A percentile compares a stretch with the other conserved stretches of the same genome.
phyloP scores from a whole-genome alignment of 208 protist genomes.

The Dictyostelium gargantuum region DNA sequence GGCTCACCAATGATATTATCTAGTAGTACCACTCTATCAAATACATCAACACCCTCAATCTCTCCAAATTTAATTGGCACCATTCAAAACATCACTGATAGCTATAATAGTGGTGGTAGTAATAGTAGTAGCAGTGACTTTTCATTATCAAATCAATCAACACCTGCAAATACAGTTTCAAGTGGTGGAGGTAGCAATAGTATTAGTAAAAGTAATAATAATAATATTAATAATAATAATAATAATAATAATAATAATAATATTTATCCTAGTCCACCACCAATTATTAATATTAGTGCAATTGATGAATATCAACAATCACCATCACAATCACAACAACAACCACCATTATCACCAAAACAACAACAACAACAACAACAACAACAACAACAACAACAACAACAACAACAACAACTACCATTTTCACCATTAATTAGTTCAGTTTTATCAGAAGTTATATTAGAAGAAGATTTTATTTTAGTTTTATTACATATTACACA shows the following conservation, averaged over 20 bases:
- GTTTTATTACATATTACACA: not conserved
- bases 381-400: not conserved
- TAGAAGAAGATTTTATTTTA: conserved; percentile 33
- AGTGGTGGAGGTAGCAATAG: not conserved
- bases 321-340: not conserved
- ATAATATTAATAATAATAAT: no score
- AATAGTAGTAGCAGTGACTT: not conserved
- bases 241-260: no score
- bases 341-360: not conserved
- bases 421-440: not conserved
- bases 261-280: not conserved
- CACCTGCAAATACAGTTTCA: not conserved
- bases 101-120: not conserved
- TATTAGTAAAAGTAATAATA: not conserved
- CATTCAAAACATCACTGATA: not conserved
- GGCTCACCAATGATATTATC: not conserved
- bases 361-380: not conserved
- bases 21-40: not conserved
- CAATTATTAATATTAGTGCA: not conserved
- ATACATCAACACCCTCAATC: not conserved
- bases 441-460: not conserved
- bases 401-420: not conserved
- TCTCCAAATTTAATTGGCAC: not conserved
- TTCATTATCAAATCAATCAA: not conserved
- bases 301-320: not conserved